Percentiles rank a stretch among this genome's conserved stretches.
These are phyloP conservation scores for Saccharomycodes ludwigii DNA, from an alignment of 805 yeast species.

Conservation along the genomic window DNA sequence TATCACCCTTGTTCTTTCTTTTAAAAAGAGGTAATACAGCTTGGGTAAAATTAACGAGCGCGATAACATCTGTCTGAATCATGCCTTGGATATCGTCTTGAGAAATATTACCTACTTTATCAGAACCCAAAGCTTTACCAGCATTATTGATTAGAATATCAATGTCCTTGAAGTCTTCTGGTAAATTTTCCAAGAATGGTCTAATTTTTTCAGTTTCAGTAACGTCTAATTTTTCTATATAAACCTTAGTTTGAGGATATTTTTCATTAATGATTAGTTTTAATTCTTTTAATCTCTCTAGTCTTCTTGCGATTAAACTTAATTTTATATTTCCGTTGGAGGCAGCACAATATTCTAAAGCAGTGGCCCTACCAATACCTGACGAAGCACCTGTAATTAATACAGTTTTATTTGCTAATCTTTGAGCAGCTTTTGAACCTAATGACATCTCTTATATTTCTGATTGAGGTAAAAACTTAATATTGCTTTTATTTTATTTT, in stretches of 20 bases:
- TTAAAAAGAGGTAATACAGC: conserved; percentile 61
- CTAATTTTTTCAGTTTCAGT: conserved; percentile 37
- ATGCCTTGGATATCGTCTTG: conserved; percentile 57
- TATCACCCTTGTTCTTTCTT: conserved; percentile 59
- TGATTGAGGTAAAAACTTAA: too few species aligned
- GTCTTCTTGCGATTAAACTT: conserved; percentile 68
- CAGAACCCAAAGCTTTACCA: conserved; percentile 72
- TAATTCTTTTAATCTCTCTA: conserved; percentile 42
- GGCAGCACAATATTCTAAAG: conserved; percentile 69
- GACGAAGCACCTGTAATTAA: conserved; percentile 95
- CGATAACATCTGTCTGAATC: conserved; percentile 82
- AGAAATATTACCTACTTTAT: conserved; percentile 55
- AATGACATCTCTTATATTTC: too few species aligned
- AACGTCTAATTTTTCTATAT: conserved; percentile 43
- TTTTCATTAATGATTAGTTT: conserved; percentile 32
- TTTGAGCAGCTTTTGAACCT: conserved; percentile 64
- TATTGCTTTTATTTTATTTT: too few species aligned
- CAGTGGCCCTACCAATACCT: conserved; percentile 92
- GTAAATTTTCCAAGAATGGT: conserved; percentile 41
- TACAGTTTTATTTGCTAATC: conserved; percentile 67
- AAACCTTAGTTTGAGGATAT: conserved; percentile 36
- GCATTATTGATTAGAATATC: conserved; percentile 66
- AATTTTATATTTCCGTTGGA: conserved; percentile 60
- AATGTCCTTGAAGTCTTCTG: conserved; percentile 46
- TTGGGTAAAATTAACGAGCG: conserved; percentile 75